phyloP scores from a whole-genome alignment of 176 grass and related monocot genomes.

The Thalia dealbata region DNA sequence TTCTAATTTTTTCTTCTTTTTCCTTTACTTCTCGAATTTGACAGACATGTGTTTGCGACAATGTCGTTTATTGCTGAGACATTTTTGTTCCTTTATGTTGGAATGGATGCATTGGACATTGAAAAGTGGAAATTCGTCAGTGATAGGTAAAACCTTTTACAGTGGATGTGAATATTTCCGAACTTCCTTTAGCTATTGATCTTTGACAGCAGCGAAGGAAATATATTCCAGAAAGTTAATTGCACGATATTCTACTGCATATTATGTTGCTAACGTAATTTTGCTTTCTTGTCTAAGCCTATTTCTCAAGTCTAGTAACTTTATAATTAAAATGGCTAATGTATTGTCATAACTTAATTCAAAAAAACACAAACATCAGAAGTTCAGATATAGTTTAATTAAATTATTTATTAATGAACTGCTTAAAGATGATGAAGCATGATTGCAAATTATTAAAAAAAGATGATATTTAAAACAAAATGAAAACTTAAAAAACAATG shows the following conservation, averaged over 20 bases:
- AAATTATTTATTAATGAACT: background rate
- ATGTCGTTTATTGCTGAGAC: constrained; percentile 94
- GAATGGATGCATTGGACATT: constrained; percentile 94
- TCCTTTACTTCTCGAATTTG: constrained; percentile 1
- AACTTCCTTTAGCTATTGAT: background rate
- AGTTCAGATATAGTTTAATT: background rate
- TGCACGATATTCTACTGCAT: background rate
- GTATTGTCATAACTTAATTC: background rate
- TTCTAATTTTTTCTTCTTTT: background rate
- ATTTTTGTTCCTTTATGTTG: constrained; percentile 95
- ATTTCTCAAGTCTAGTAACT: background rate
- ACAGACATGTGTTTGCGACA: constrained; percentile 89
- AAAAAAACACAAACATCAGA: background rate
- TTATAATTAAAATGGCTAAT: background rate
- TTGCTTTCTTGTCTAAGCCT: background rate
- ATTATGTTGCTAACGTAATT: background rate
- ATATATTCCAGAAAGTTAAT: background rate
- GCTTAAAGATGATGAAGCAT: background rate
- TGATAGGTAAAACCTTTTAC: constrained; percentile 38
- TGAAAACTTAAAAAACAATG: no score
- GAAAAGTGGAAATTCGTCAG: constrained; percentile 91
- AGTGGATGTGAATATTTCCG: no score
- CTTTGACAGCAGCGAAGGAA: background rate
- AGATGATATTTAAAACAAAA: background rate
- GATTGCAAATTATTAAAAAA: no score